Conservation (phyloP, 352 stramenopile species). For the Thraustochytrium striatum region DNA sequence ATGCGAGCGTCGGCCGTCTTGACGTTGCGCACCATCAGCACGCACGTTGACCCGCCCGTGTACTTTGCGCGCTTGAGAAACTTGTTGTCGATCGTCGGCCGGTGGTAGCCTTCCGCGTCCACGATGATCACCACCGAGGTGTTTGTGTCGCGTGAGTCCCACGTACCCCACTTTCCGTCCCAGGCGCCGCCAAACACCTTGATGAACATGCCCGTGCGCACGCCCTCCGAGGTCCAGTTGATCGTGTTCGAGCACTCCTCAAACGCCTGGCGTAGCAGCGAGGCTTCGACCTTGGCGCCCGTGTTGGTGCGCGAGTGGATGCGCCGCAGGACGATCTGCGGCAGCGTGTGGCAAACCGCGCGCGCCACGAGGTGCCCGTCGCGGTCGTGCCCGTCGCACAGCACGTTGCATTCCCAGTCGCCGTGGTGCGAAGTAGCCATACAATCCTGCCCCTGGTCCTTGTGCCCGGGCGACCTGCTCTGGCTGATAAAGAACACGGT, state of each 20-base stretch:
- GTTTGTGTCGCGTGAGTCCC: slow-evolving; percentile 11
- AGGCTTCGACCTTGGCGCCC: not conserved
- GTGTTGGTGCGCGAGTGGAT: not conserved
- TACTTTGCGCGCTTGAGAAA: slow-evolving; percentile 41
- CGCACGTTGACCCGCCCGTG: slow-evolving; percentile 40
- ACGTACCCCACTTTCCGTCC: slow-evolving; percentile 15
- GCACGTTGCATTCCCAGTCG: slow-evolving; percentile 43
- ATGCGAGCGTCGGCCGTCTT: slow-evolving; percentile 14
- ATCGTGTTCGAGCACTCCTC: slow-evolving; percentile 5
- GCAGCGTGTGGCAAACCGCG: slow-evolving; percentile 20
- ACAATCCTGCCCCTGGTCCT: slow-evolving; percentile 38
- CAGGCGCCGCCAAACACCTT: slow-evolving; percentile 44
- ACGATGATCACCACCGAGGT: slow-evolving; percentile 26
- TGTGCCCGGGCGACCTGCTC: slow-evolving; percentile 41
- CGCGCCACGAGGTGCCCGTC: slow-evolving; percentile 35
- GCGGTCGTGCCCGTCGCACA: slow-evolving; percentile 48
- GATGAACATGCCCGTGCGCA: slow-evolving; percentile 43
- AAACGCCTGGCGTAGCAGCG: slow-evolving; percentile 29
- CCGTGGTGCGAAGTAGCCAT: slow-evolving; percentile 6
- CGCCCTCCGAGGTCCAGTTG: slow-evolving; percentile 33
- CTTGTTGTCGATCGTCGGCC: slow-evolving; percentile 30
- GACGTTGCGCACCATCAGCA: slow-evolving; percentile 15
- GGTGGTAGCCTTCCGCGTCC: slow-evolving; percentile 42
- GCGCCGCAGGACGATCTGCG: not conserved
- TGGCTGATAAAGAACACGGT: slow-evolving; percentile 32